Evolutionary conservation across 805 yeast genomes (phyloP), one percentile per base, ranked within the genome.

Genomic region (Clavispora carvajalis): DNA sequence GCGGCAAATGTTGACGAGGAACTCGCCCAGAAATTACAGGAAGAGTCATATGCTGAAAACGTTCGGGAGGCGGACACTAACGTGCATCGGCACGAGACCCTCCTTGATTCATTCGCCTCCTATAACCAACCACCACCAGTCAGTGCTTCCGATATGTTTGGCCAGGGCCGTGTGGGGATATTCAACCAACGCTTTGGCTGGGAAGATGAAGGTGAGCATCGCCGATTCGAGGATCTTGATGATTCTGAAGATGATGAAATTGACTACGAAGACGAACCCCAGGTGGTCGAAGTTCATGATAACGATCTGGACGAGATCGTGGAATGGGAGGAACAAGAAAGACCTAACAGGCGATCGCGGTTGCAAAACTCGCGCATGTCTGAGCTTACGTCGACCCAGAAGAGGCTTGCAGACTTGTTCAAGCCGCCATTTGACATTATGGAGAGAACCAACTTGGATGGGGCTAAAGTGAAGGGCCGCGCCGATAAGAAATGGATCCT

Each of bases 341-440:
- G 49, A 16, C 36, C 41, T 9, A 40, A 37, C 24, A 38, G 52
- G 7, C 40, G 47, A 26, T 28, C 39, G 26, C 40, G 42, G 11
- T 39, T 42, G 10, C 45, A 43, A 12, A 28, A 40, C 11, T 37
- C 33, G 23, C 39, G 51, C 13, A 25, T 45, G 39, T 55, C 40
- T 71, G 71, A 69, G 36, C 61, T 79, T 38, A 44, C 67, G 66
- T 46, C 78, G 15, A 78, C 72, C 37, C 88, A 77, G 61, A 71
- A 79, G 48, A 70, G 95, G 37, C 67, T 93, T 36, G 97, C 96
- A 4, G 74, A 74, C 46, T 68, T 93, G 22, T 93, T 91, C 62
- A 73, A 91, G 46, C 98, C 99, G 0, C 99, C 99, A 0, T 91
- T 87, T 66, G 97, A 91, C 51, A 65, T 93, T 24, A 88, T 93